A percentile compares a stretch with the other conserved stretches of the same genome.
These are phyloP conservation scores for Xylaria sp. DNA, from an alignment of 2,329 filamentous ascomycete genomes.

Conservation along the genomic window DNA sequence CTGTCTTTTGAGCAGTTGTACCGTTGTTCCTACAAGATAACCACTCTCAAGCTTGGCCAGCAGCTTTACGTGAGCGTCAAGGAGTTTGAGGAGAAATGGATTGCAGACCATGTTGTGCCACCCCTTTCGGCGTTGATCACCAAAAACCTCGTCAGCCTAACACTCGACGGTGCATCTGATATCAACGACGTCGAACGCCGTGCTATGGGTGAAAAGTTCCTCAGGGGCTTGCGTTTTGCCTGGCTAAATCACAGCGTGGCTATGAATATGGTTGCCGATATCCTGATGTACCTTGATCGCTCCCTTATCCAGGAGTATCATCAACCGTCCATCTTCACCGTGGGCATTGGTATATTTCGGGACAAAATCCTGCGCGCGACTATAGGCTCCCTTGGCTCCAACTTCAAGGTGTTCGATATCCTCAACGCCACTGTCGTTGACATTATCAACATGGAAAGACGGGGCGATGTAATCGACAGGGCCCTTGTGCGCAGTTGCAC, in stretches of 20 bases:
- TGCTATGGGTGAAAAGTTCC: conserved; percentile 74
- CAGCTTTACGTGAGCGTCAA: conserved; percentile 76
- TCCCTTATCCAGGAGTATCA: conserved; percentile 68
- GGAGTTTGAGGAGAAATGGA: conserved; percentile 75
- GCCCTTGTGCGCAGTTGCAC: conserved; percentile 75
- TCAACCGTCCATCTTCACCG: conserved; percentile 73
- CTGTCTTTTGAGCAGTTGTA: conserved; percentile 96
- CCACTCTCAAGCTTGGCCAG: conserved; percentile 79
- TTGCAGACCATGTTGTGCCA: conserved; percentile 66
- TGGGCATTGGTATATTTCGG: conserved; percentile 81
- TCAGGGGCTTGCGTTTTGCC: conserved; percentile 66
- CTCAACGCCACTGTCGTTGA: conserved; percentile 80
- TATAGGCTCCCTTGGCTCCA: conserved; percentile 40
- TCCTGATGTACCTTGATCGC: conserved; percentile 96
- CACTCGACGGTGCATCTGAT: conserved; percentile 51
- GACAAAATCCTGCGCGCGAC: conserved; percentile 71
- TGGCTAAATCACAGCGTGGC: conserved; percentile 89
- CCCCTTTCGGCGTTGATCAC: conserved; percentile 67
- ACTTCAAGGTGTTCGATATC: conserved; percentile 61
- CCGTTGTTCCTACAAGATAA: conserved; percentile 87
- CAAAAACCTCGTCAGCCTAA: conserved; percentile 55
- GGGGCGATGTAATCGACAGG: conserved; percentile 83
- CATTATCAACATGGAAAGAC: conserved; percentile 85
- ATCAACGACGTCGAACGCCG: conserved; percentile 73
- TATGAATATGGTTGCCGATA: conserved; percentile 95